phyloP scores from a whole-genome alignment of 345 rosid species.

The Camelina hispida region DNA sequence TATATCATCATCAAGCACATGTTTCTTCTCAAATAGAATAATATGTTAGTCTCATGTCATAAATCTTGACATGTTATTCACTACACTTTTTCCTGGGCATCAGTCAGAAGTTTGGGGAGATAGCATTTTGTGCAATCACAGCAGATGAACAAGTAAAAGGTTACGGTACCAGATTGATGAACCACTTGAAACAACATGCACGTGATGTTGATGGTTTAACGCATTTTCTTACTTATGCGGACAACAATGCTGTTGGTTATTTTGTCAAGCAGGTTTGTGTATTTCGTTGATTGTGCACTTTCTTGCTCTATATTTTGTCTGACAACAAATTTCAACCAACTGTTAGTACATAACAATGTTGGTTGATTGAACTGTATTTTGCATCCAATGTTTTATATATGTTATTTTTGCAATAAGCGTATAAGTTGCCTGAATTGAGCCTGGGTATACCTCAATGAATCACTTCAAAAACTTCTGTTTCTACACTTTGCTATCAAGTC shows the following conservation, averaged over 20 bases:
- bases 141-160: constrained; percentile 99
- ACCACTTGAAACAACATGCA: constrained; percentile 96
- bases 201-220: constrained; percentile 97
- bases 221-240: constrained; percentile 97
- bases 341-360: not conserved
- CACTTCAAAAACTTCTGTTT: not conserved
- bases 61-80: constrained; percentile 32
- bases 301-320: constrained; percentile 9
- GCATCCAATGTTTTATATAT: not conserved
- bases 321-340: not conserved
- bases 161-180: constrained; percentile 98
- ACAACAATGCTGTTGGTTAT: constrained; percentile 98
- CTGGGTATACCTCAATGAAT: not conserved
- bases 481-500: not conserved
- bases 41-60: not conserved
- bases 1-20: not conserved
- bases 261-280: constrained; percentile 85
- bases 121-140: constrained; percentile 99
- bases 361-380: constrained; percentile 9
- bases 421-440: not conserved
- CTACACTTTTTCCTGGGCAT: constrained; percentile 27
- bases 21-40: not conserved
- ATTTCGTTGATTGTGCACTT: constrained; percentile 18
- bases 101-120: constrained; percentile 99
- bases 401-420: not conserved